Base-by-base conservation (phyloP, 2,329 filamentous ascomycete genomes). In the Alternaria rosae region DNA sequence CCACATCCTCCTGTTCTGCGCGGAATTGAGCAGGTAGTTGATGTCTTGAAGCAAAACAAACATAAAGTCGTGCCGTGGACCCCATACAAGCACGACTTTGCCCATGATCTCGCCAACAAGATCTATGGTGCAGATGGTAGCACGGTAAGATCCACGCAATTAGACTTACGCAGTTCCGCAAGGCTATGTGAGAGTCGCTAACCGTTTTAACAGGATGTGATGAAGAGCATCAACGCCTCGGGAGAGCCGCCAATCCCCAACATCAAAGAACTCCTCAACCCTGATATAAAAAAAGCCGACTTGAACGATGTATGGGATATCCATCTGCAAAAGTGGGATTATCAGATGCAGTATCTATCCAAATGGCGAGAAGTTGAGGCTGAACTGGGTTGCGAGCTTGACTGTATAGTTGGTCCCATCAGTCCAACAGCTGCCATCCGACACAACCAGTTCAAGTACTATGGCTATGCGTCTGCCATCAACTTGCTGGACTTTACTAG, bases 201-300 rank as follows among this genome's bases (percentile, higher is more conserved):
- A 55, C 43, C 25, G 11, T 5, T 5, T 10, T 7, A 2, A 41
- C 17, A 60, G 57, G 52, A 60, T 5, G 52, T 60, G 4, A 87
- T 87, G 59, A 81, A 86, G 72, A 86, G 85, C 17, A 85, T 86
- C 26, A 44, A 51, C 26, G 51, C 61, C 10, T 63, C 61, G 3
- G 56, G 52, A n/a, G 55, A 59, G 47, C 52, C 61, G 1, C 57
- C 45, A 2, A 64, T 64, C 48, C 64, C 57, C 11, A 61, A 61
- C 38, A 54, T 64, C 59, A 58, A 52, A 15, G 42, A 65, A 30
- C 57, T 66, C 25, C 53, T 64, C 35, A 62, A 51, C 45, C 64
- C 57, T 3, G 55, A 59, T 23, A 43, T 54, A 10, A 8, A 35
- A 12, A 57, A 63, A 41, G 57, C 41, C 25, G 50, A 52, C 44